Conservation (phyloP, 495 filamentous ascomycete genomes). For the Staphylotrichum tortipilum region DNA sequence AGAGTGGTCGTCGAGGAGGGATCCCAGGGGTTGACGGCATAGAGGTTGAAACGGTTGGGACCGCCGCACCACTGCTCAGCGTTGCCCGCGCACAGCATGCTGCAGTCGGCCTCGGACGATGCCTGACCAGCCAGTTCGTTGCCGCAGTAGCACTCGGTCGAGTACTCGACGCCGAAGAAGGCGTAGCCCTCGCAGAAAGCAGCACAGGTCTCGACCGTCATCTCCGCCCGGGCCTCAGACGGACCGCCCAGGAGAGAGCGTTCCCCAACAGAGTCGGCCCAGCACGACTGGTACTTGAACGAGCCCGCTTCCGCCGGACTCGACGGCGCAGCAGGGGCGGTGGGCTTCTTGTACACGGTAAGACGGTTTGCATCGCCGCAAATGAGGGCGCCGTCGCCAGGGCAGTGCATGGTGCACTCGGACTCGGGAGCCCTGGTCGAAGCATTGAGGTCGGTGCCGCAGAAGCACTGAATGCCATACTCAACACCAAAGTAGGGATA, state of each 20-base stretch:
- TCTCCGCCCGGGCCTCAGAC: neutral
- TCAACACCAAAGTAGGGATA: neutral
- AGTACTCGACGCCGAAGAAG: conserved; percentile 6
- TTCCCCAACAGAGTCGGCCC: neutral
- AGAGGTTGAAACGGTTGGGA: conserved; percentile 1
- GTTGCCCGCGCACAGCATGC: neutral
- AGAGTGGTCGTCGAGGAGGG: too few relatives aligned
- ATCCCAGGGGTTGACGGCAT: neutral
- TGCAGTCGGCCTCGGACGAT: neutral
- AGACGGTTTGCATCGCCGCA: conserved; percentile 1
- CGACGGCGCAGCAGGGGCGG: neutral
- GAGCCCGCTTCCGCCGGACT: neutral
- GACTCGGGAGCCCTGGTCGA: neutral
- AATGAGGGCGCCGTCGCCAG: neutral
- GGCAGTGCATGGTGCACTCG: neutral
- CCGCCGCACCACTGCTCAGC: conserved; percentile 1
- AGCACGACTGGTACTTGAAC: neutral
- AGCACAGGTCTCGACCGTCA: conserved; percentile 5
- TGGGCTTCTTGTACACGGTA: neutral
- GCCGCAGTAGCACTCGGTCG: conserved; percentile 7
- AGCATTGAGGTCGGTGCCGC: neutral
- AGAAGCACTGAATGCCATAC: conserved; percentile 1
- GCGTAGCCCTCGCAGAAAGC: neutral
- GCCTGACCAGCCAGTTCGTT: neutral
- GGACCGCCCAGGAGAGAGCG: neutral